Conservation (phyloP, 306 rosid genomes). For the Styphnolobium japonicum region DNA sequence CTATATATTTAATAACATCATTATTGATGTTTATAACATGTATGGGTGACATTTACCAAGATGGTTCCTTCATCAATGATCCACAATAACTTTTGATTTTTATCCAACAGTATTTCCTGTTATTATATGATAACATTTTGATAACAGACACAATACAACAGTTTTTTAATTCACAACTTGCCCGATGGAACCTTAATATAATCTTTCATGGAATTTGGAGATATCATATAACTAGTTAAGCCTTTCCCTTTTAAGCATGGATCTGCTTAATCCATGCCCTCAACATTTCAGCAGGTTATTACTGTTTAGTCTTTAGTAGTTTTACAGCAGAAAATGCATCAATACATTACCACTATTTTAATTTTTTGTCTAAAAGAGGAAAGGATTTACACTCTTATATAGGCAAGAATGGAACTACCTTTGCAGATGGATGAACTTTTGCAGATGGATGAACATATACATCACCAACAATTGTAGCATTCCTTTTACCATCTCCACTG, state of each 20-base stretch:
- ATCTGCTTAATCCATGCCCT: background rate
- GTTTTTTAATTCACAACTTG: background rate
- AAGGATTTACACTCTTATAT: constrained; percentile 14
- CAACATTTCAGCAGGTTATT: background rate
- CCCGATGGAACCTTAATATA: background rate
- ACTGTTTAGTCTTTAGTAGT: background rate
- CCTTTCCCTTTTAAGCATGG: background rate
- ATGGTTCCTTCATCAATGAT: background rate
- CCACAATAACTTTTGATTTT: background rate
- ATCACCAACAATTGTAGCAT: constrained; percentile 66
- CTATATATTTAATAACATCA: background rate
- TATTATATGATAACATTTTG: background rate
- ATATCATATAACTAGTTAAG: background rate
- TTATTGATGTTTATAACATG: background rate
- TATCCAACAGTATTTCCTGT: background rate
- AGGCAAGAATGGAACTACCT: constrained; percentile 47
- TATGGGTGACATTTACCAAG: background rate
- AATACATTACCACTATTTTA: background rate
- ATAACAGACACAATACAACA: background rate
- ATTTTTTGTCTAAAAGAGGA: background rate
- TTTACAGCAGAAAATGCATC: constrained; percentile 7
- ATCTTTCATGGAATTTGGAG: background rate
- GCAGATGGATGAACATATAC: constrained; percentile 95
- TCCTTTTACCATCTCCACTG: constrained; percentile 66
- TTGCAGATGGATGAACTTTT: constrained; percentile 90